phyloP scores from a whole-genome alignment of 148 eudicot genomes.

The Silene latifolia region DNA sequence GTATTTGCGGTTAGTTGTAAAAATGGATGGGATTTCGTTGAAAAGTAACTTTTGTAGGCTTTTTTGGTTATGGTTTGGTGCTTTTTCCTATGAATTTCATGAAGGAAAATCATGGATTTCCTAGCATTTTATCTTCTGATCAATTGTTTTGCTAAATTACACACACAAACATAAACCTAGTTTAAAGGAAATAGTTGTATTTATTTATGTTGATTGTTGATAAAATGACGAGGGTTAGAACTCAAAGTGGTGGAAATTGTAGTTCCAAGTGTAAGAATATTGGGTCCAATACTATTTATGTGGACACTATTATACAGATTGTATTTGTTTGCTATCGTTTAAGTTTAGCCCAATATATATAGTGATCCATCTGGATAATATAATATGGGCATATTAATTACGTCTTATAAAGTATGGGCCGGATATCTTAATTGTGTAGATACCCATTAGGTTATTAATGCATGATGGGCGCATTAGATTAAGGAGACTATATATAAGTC shows the following conservation, averaged over 20 bases:
- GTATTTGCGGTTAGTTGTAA: slow-evolving; percentile 34
- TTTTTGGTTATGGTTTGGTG: slow-evolving; percentile 68
- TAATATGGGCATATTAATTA: too few species aligned
- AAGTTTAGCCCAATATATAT: too few species aligned
- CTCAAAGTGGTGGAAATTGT: slow-evolving; percentile 19
- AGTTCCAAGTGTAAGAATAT: too few species aligned
- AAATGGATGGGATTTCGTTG: slow-evolving; percentile 65
- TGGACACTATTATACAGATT: too few species aligned
- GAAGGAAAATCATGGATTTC: slow-evolving; percentile 70
- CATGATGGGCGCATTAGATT: too few species aligned
- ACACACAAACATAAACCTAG: background rate
- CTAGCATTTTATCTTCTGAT: slow-evolving; percentile 27
- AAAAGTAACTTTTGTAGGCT: slow-evolving; percentile 72
- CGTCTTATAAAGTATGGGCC: too few species aligned
- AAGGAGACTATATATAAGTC: too few species aligned
- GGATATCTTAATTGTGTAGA: too few species aligned
- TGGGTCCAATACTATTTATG: too few species aligned
- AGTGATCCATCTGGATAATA: too few species aligned
- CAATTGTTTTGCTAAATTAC: background rate
- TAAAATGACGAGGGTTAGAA: slow-evolving; percentile 26
- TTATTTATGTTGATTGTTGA: slow-evolving; percentile 3
- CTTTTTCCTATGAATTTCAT: slow-evolving; percentile 62
- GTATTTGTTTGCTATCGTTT: too few species aligned
- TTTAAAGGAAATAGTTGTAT: background rate
- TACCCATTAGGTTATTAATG: too few species aligned